A percentile compares a stretch with the other conserved stretches of the same genome.
Conservation (phyloP, 2,329 filamentous ascomycete genomes). For the Sclerotiophoma versabilis region DNA sequence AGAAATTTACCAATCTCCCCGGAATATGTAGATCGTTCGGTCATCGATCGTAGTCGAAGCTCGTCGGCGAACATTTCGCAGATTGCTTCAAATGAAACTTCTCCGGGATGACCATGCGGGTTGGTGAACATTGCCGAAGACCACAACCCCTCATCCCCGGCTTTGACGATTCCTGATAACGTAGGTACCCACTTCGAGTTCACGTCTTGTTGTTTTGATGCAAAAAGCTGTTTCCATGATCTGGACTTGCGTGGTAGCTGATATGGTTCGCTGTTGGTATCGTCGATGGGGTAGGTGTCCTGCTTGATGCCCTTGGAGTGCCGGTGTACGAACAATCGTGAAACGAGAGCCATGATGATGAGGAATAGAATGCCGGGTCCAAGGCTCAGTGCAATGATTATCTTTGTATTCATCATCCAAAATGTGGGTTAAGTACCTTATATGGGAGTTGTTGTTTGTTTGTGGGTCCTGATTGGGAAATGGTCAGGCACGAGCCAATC, state of each 20-base stretch:
- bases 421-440: conserved; percentile 18
- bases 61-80: conserved; percentile 39
- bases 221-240: conserved; percentile 31
- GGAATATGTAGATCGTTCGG: conserved; percentile 35
- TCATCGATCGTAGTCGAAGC: conserved; percentile 26
- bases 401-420: conserved; percentile 15
- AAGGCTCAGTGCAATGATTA: conserved; percentile 27
- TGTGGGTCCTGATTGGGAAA: conserved; percentile 21
- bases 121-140: conserved; percentile 36
- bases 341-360: conserved; percentile 38
- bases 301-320: conserved; percentile 27
- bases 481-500: conserved; percentile 31
- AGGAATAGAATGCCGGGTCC: conserved; percentile 23
- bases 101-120: conserved; percentile 30
- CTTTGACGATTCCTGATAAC: conserved; percentile 42
- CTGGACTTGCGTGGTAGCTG: conserved; percentile 23
- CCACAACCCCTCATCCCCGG: conserved; percentile 41
- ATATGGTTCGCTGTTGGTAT: conserved; percentile 21
- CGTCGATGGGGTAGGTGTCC: conserved; percentile 19
- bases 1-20: conserved; percentile 34
- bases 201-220: conserved; percentile 24
- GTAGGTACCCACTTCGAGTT: conserved; percentile 33
- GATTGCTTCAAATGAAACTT: conserved; percentile 34
- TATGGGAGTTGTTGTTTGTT: conserved; percentile 31
- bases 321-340: conserved; percentile 37